Percentiles rank a stretch among this genome's conserved stretches.
Evolutionary conservation across 2,329 filamentous ascomycete genomes (phyloP).

Genomic region (Coniochaeta pulveracea): DNA sequence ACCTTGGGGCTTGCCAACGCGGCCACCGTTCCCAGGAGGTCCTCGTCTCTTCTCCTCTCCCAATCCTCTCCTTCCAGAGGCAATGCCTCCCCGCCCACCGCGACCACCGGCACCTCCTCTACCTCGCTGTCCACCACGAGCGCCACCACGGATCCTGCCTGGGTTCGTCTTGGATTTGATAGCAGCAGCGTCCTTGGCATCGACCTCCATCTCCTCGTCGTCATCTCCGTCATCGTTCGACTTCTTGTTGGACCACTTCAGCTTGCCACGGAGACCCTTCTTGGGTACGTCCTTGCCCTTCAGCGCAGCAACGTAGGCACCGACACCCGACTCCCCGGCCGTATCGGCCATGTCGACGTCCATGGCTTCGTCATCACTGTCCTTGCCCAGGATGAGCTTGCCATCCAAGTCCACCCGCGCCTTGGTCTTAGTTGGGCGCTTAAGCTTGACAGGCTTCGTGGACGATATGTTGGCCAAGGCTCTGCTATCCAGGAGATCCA

Average conservation of each 20-base stretch:
- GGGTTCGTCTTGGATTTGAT: conserved; percentile 38
- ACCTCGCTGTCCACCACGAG: conserved; percentile 17
- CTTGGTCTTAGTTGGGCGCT: conserved; percentile 48
- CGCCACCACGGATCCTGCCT: conserved; percentile 19
- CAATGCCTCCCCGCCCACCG: conserved; percentile 18
- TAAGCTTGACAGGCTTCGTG: conserved; percentile 64
- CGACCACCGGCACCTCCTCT: conserved; percentile 21
- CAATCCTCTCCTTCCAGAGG: conserved; percentile 5
- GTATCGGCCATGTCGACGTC: conserved; percentile 37
- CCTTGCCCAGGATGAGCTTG: conserved; percentile 63
- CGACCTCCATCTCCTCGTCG: conserved; percentile 38
- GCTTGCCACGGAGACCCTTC: conserved; percentile 53
- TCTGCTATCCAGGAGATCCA: conserved; percentile 82
- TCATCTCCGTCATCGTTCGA: conserved; percentile 31
- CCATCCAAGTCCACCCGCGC: conserved; percentile 66
- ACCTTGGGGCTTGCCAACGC: conserved; percentile 1
- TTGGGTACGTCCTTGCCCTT: conserved; percentile 55
- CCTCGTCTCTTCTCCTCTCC: conserved; percentile 5
- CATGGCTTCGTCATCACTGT: conserved; percentile 44
- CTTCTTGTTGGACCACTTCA: conserved; percentile 60
- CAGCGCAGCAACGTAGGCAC: conserved; percentile 59
- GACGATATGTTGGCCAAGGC: conserved; percentile 89
- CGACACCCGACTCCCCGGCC: conserved; percentile 41
- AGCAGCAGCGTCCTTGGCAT: conserved; percentile 25
- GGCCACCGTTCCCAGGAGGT: neutral